Evolutionary conservation across 306 rosid species (phyloP), one percentile per base, ranked within the genome.

Genomic region (Vachellia pachyceras): DNA sequence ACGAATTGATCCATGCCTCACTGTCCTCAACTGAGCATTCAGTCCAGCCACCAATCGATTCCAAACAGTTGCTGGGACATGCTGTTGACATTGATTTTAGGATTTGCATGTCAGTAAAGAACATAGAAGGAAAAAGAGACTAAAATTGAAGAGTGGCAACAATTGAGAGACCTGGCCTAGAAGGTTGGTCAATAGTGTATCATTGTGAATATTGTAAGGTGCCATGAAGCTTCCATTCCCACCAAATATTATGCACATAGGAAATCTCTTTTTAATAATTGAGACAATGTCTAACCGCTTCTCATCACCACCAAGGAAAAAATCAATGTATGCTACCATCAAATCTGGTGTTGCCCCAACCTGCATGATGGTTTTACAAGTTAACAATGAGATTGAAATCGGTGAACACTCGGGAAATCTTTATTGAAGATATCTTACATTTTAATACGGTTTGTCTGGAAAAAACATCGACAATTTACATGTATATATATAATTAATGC

Each of bases 231-330:
- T 95, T 36, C 99, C 99, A 85, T 91, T 85, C 76, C 99, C 99
- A 82, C 99, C 99, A 90, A 95, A 95, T 79, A 95, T 84, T 78
- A 95, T 89, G 90, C 97, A 95, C 99, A 95, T 93, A 45, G 99
- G 99, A 72, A 91, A 95, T 85, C 99, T 93, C 85, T 95, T 93
- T 82, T 91, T 91, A 85, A 95, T 95, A 82, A 95, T 93, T 70
- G 99, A 90, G 13, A 95, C 99, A 84, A 91, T 90, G 79, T 95
- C 99, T 64, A 88, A 81, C 52, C 98, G 92, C 90, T 95, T 95
- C 89, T 95, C 99, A 73, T 95, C 99, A 82, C 99, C 99, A 57
- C 99, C 99, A 63, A 95, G 97, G 84, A 91, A 95, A 91, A 95
- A 95, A 86, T 95, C 99, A 78, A 95, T 95, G 77, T 90, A 90